Conservation (phyloP, 1,284 basidiomycete species). For the Ceratobasidium sp. region DNA sequence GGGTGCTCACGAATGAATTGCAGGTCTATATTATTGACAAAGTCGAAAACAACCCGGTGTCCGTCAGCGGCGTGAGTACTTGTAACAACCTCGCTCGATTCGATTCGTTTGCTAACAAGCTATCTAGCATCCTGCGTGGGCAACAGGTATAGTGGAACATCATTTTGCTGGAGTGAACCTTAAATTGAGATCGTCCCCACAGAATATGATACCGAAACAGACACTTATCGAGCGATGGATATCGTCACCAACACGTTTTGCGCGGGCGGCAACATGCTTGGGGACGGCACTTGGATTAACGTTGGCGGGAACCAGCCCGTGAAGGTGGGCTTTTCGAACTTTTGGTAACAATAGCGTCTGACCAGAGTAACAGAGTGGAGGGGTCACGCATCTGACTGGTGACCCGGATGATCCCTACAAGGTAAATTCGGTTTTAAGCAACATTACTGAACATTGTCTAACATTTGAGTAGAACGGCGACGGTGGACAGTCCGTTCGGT, state of each 20-base stretch:
- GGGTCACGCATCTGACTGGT: conserved; percentile 39
- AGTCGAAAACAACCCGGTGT: conserved; percentile 59
- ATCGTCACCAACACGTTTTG: conserved; percentile 87
- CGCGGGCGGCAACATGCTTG: conserved; percentile 68
- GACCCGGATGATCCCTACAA: conserved; percentile 47
- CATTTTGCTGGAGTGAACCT: not conserved
- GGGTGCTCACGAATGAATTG: not conserved
- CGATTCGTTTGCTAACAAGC: not conserved
- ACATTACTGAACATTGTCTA: conserved; percentile 45
- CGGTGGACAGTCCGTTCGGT: conserved; percentile 47
- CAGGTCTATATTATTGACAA: conserved; percentile 52
- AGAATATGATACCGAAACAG: conserved; percentile 62
- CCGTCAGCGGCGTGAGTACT: conserved; percentile 54
- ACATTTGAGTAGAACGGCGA: conserved; percentile 35
- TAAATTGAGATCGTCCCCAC: conserved; percentile 50
- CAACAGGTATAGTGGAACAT: conserved; percentile 21
- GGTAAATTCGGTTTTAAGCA: conserved; percentile 56
- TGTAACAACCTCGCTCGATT: conserved; percentile 29
- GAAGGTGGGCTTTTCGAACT: conserved; percentile 18
- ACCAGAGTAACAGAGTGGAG: conserved; percentile 51
- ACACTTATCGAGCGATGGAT: conserved; percentile 68
- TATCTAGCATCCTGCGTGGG: conserved; percentile 51
- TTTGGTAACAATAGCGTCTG: conserved; percentile 53
- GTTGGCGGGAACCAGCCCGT: conserved; percentile 71
- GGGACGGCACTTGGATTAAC: conserved; percentile 65